Base-by-base conservation (phyloP, 2,329 filamentous ascomycete species). In the Emericellopsis cladophorae region DNA sequence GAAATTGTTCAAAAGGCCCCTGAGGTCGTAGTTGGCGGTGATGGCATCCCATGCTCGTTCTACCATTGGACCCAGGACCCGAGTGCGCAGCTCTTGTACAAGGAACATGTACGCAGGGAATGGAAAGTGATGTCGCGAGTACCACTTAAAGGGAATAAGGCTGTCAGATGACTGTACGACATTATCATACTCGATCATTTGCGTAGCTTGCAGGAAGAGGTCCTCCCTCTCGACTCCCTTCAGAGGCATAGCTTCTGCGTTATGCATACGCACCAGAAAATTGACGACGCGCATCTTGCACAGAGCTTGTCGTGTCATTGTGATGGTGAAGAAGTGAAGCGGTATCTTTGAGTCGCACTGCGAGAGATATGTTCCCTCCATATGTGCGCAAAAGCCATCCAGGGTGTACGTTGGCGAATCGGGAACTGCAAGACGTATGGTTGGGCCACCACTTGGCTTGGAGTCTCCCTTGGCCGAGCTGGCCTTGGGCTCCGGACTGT, bases 41-140 rank as follows among this genome's bases (percentile, higher is more conserved):
- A 79, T 72, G 24, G 70, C 69, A 7, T 66, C 59, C 75, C 75
- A 79, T 0, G 74, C 74, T 10, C 71, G 68, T 49, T 78, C 73
- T 40, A 72, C 72, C 44, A 74, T 60, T 1, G 70, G 65, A n/a
- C 74, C 74, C 0, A 62, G 64, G 3, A 66, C 67, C 22, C 72
- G 66, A 18, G 61, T 56, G 6, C 70, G 69, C 31, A 79, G 59
- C 49, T 77, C 73, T 38, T 67, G 68, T 11, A 76, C 64, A 18
- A 79, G 60, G 49, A 74, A 76, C 54, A 79, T 73, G 54, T 78
- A 79, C 1, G 72, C 74, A 2, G 73, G 74, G 45, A 79, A 68
- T 8, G 75, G 75, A 41, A 78, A 75, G 52, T 78, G 66, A 49
- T 76, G 68, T 47, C 68, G 63, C 0, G 71, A 74, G 50, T 74